phyloP scores from a whole-genome alignment of 805 yeast genomes.

The Metschnikowia drakensbergensis region DNA sequence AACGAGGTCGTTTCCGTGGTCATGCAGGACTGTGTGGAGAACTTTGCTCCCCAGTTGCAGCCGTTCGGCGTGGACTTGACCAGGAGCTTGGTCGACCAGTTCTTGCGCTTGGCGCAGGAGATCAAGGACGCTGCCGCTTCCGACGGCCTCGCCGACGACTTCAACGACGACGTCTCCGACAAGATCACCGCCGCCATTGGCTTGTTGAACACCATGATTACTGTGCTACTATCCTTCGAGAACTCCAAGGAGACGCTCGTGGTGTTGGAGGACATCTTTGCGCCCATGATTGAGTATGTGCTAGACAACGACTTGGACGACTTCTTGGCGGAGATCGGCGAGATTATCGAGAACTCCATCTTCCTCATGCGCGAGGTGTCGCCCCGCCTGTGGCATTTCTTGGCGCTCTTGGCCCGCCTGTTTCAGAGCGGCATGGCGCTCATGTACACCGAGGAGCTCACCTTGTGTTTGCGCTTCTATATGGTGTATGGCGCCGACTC shows the following conservation, averaged over 20 bases:
- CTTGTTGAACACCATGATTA: constrained; percentile 73
- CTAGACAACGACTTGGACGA: constrained; percentile 64
- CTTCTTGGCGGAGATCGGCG: constrained; percentile 73
- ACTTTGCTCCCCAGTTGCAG: constrained; percentile 75
- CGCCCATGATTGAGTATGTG: constrained; percentile 67
- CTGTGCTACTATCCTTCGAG: constrained; percentile 79
- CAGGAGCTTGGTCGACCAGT: constrained; percentile 26
- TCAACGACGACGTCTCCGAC: constrained; percentile 44
- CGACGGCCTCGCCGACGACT: constrained; percentile 27
- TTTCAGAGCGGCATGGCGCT: constrained; percentile 49
- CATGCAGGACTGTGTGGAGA: constrained; percentile 93
- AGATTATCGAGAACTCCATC: constrained; percentile 52
- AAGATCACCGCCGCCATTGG: constrained; percentile 83
- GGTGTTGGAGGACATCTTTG: constrained; percentile 60
- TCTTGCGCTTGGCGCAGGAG: constrained; percentile 29
- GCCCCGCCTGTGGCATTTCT: constrained; percentile 71
- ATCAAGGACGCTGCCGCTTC: constrained; percentile 50
- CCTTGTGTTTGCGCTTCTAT: constrained; percentile 70
- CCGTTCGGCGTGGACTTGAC: constrained; percentile 28
- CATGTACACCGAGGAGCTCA: constrained; percentile 69
- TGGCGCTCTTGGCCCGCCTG: constrained; percentile 42
- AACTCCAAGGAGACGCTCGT: constrained; percentile 65
- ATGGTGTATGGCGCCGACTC: constrained; percentile 51
- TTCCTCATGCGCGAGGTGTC: constrained; percentile 40
- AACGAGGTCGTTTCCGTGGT: constrained; percentile 84